These are phyloP conservation scores for Puccinellia tenuiflora DNA, from an alignment of 176 grass and related monocot species.

Conservation along the genomic window DNA sequence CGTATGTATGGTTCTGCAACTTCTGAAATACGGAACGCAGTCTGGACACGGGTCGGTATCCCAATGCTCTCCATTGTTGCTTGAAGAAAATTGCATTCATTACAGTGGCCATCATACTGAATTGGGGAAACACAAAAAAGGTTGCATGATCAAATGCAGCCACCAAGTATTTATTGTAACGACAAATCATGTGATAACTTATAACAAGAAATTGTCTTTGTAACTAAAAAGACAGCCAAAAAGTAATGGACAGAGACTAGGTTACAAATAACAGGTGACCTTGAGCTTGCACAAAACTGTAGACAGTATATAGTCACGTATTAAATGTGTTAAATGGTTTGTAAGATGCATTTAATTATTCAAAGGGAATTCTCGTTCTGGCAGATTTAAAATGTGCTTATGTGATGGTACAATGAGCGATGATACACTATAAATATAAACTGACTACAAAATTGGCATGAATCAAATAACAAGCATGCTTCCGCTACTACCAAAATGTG, in stretches of 20 bases:
- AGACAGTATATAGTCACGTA: too few species aligned
- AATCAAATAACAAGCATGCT: background rate
- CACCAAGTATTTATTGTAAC: background rate
- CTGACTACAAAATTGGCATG: background rate
- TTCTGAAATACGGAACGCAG: constrained; percentile 98
- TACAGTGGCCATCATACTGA: constrained; percentile 93
- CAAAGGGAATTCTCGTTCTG: background rate
- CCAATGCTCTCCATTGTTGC: constrained; percentile 99
- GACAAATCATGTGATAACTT: background rate
- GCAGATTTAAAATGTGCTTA: background rate
- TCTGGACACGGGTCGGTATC: constrained; percentile 92
- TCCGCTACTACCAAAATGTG: background rate
- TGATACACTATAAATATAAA: background rate
- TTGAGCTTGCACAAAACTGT: too few species aligned
- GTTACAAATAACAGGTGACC: too few species aligned
- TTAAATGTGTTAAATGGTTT: background rate
- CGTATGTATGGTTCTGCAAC: constrained; percentile 98
- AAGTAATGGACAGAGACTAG: background rate
- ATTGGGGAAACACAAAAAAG: background rate
- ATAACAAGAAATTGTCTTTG: too few species aligned
- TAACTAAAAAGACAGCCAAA: background rate
- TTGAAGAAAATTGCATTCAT: constrained; percentile 99
- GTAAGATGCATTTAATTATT: background rate
- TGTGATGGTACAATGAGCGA: background rate
- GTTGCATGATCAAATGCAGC: background rate